Base-by-base conservation (phyloP, 2,329 filamentous ascomycete species). In the Aspergillus brunneoviolaceus region DNA sequence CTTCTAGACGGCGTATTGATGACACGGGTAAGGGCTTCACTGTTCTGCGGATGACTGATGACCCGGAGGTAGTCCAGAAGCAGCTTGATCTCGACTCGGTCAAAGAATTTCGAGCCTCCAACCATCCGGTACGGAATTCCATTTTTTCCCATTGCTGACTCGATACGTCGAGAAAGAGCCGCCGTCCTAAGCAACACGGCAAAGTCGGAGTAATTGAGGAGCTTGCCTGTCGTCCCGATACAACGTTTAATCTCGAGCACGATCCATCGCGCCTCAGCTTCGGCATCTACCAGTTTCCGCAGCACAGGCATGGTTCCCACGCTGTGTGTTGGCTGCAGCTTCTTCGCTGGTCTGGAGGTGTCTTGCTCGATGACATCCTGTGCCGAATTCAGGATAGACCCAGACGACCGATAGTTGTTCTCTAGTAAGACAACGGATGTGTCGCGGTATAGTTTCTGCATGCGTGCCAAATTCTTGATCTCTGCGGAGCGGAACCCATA, bases 401-500 rank as follows among this genome's bases (percentile, higher is more conserved):
- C 91, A 0, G 92, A 96, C 1, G 94, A 98, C 23, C 94, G 86
- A 72, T 99, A 99, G 69, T 98, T 99, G 70, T 97, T 90, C 72
- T 97, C 91, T 2, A 99, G 81, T 5, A 94, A 87, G 49, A 97
- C 87, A 60, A 95, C 89, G 4, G 92, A 84, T 0, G 92, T 95
- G 27, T 89, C 84, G 0, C 88, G 88, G 70, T 90, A 97, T 60
- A 91, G 87, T 48, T 81, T 80, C 55, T 92, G 85, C 81, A 99
- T 87, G 2, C 90, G 87, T 65, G 86, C 85, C 51, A 98, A 82
- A 69, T 98, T 99, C 72, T 89, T 89, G 67, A 94, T 91, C 74
- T 99, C 94, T 10, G 95, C 94, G 7, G 92, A 93, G 21, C 94
- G 88, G 82, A 96, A 99, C 21, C 94, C 91, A 73, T 98, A 99